These are phyloP conservation scores for Asclepias syriaca DNA, from an alignment of 257 asterid genomes.

Conservation along the genomic window DNA sequence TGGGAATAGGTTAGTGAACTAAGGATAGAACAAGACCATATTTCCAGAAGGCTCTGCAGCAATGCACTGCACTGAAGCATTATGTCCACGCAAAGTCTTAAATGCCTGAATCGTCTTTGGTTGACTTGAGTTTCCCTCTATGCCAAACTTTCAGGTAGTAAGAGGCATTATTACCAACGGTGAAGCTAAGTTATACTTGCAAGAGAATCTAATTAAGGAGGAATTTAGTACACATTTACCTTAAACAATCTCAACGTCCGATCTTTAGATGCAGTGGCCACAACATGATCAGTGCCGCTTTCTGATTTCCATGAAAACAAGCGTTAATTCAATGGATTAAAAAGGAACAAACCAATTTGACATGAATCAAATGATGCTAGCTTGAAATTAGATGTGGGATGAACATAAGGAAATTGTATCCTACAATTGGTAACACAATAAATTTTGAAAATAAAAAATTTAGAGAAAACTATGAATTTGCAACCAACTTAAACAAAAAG, in stretches of 20 bases:
- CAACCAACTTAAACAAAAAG: background rate
- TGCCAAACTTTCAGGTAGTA: slow-evolving; percentile 51
- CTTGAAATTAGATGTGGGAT: background rate
- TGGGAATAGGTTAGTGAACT: background rate
- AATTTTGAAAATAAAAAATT: background rate
- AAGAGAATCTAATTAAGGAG: slow-evolving; percentile 12
- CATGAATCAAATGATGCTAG: background rate
- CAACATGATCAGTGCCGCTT: slow-evolving; percentile 41
- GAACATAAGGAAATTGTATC: background rate
- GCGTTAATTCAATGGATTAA: slow-evolving; percentile 11
- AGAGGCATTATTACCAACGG: slow-evolving; percentile 17
- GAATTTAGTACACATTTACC: slow-evolving; percentile 41
- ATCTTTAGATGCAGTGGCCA: slow-evolving; percentile 92
- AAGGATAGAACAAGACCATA: slow-evolving; percentile 44
- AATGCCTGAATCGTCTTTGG: slow-evolving; percentile 54
- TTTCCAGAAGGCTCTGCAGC: slow-evolving; percentile 71
- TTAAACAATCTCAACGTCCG: slow-evolving; percentile 84
- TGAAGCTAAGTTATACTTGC: background rate
- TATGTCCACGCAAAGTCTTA: slow-evolving; percentile 71
- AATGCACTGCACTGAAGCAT: slow-evolving; percentile 75
- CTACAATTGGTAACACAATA: background rate
- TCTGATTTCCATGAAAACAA: slow-evolving; percentile 28
- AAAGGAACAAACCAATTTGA: slow-evolving; percentile 1
- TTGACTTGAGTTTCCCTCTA: slow-evolving; percentile 42
- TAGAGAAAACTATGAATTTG: background rate